These are phyloP conservation scores for Aspergillus terreus DNA, from an alignment of 2,329 filamentous ascomycete genomes.

Conservation along the genomic window DNA sequence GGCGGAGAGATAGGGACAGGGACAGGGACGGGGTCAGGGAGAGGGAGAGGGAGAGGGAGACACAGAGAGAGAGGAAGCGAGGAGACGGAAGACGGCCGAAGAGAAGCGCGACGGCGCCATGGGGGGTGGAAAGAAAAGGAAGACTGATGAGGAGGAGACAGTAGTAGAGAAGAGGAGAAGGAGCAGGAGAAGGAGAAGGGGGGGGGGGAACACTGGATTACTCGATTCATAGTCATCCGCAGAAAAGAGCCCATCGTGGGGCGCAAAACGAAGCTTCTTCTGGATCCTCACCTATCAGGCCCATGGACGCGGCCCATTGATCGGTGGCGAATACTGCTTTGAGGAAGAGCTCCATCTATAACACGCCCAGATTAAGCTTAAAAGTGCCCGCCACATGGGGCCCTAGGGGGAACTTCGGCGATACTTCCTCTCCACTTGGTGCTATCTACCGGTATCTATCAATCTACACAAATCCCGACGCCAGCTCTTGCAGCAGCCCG, in stretches of 20 bases:
- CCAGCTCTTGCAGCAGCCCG: conserved; percentile 33
- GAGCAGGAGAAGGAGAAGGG: background rate
- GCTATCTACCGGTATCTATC: background rate
- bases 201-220: too few relatives aligned
- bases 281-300: background rate
- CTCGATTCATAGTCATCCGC: too few relatives aligned
- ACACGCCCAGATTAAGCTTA: conserved; percentile 5
- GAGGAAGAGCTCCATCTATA: background rate
- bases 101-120: conserved; percentile 5
- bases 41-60: background rate
- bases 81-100: conserved; percentile 13
- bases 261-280: background rate
- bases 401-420: too few relatives aligned
- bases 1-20: conserved; percentile 12
- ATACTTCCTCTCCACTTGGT: too few relatives aligned
- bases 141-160: conserved; percentile 1
- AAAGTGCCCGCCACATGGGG: background rate
- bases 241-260: background rate
- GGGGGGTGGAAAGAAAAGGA: background rate
- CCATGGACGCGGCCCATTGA: background rate
- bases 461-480: conserved; percentile 34
- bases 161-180: background rate
- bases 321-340: background rate
- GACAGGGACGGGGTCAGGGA: conserved; percentile 7
- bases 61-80: background rate